A percentile compares a stretch with the other conserved stretches of the same genome.
These are phyloP conservation scores for Hypoxylon crocopeplum DNA, from an alignment of 495 filamentous ascomycete species.

Conservation along the genomic window DNA sequence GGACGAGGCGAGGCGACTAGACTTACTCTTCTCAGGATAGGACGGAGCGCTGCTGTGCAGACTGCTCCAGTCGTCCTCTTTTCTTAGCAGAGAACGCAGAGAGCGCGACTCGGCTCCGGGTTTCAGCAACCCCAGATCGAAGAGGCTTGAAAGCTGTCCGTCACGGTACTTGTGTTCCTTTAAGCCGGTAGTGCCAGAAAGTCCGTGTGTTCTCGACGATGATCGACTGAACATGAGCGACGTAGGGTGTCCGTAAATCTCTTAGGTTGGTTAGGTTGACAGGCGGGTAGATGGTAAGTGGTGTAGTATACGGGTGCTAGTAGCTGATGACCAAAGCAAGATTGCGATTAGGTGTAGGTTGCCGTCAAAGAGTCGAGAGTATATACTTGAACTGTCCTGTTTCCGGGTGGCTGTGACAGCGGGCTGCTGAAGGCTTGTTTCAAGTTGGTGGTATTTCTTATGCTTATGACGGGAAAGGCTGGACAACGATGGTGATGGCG, in stretches of 20 bases:
- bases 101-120: conserved; percentile 44
- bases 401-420: conserved; percentile 29
- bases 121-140: conserved; percentile 47
- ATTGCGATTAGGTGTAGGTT: conserved; percentile 4
- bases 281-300: conserved; percentile 8
- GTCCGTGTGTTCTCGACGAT: conserved; percentile 45
- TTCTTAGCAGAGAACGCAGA: conserved; percentile 48
- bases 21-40: conserved; percentile 56
- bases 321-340: too few relatives aligned
- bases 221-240: conserved; percentile 59
- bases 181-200: conserved; percentile 30
- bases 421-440: conserved; percentile 26
- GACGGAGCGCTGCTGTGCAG: conserved; percentile 39
- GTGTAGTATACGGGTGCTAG: too few relatives aligned
- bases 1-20: neutral
- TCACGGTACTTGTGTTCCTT: conserved; percentile 48
- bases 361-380: conserved; percentile 20
- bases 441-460: conserved; percentile 36
- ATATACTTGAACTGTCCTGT: conserved; percentile 13
- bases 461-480: conserved; percentile 17
- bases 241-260: conserved; percentile 18
- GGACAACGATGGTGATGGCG: conserved; percentile 8
- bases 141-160: conserved; percentile 45
- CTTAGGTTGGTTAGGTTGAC: conserved; percentile 14
- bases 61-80: conserved; percentile 43